Percentiles rank a stretch among this genome's conserved stretches.
phyloP scores from a whole-genome alignment of 768 basidiomycete species.

The Auricularia auricula-judae region DNA sequence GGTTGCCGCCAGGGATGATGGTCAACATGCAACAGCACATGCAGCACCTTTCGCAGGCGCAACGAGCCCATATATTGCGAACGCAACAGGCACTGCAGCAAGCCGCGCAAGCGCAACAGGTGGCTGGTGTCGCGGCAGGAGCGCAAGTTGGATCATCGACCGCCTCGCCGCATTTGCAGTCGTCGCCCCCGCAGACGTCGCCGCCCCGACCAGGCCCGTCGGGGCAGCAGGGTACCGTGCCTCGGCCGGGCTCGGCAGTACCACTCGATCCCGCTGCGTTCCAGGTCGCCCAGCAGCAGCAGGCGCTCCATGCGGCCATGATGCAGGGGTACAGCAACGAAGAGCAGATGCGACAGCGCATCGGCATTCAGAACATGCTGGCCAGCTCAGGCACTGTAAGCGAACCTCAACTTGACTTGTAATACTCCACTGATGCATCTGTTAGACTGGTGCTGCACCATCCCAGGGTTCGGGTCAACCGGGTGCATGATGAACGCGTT shows the following conservation, averaged over 20 bases:
- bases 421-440: too few relatives aligned
- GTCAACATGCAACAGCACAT: constrained; percentile 17
- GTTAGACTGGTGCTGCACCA: too few relatives aligned
- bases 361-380: not conserved
- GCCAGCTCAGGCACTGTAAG: not conserved
- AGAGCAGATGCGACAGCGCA: not conserved
- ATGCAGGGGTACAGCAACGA: not conserved
- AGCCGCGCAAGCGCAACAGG: constrained; percentile 15
- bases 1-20: constrained; percentile 31
- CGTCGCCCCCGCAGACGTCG: not conserved
- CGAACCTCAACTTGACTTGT: too few relatives aligned
- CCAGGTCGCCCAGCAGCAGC: not conserved
- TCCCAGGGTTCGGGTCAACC: too few relatives aligned
- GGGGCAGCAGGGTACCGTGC: not conserved
- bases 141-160: not conserved
- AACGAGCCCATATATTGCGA: constrained; percentile 8
- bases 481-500: too few relatives aligned
- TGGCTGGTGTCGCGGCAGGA: constrained; percentile 8
- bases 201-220: not conserved
- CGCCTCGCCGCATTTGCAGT: not conserved
- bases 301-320: not conserved
- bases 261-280: not conserved
- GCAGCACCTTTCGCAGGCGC: not conserved
- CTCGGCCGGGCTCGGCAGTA: not conserved
- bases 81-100: constrained; percentile 25